Evolutionary conservation across 2,329 filamentous ascomycete genomes (phyloP).

Genomic region (Cercospora sojina): DNA sequence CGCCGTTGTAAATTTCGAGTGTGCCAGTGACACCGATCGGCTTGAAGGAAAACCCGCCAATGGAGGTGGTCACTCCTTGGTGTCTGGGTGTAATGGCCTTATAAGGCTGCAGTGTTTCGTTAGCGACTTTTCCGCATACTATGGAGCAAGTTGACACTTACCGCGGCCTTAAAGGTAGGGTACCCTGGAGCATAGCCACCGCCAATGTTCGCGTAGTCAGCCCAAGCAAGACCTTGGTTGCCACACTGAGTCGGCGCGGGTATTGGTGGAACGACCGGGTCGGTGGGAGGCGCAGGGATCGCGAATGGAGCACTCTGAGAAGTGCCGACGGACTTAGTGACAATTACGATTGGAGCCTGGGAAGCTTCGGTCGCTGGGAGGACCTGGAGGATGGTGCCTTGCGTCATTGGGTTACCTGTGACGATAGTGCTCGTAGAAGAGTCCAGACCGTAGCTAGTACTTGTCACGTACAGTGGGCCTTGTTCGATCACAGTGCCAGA

Average conservation of each 20-base stretch:
- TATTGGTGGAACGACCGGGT: background rate
- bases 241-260: background rate
- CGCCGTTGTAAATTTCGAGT: slow-evolving; percentile 4
- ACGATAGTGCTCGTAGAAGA: background rate
- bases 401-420: background rate
- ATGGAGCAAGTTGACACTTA: background rate
- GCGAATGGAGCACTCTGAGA: background rate
- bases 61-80: background rate
- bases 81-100: background rate
- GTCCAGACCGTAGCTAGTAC: background rate
- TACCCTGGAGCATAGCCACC: background rate
- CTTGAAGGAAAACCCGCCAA: background rate
- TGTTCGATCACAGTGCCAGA: background rate
- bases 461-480: background rate
- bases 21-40: background rate
- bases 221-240: background rate
- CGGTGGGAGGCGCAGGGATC: background rate
- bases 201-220: background rate
- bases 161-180: background rate
- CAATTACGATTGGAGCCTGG: background rate
- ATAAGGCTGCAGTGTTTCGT: background rate
- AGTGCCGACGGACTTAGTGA: background rate
- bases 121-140: background rate
- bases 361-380: background rate
- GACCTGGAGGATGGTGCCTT: background rate